Percentiles rank a stretch among this genome's conserved stretches.
phyloP scores from a whole-genome alignment of 257 asterid species.

The Solanum chmielewskii region DNA sequence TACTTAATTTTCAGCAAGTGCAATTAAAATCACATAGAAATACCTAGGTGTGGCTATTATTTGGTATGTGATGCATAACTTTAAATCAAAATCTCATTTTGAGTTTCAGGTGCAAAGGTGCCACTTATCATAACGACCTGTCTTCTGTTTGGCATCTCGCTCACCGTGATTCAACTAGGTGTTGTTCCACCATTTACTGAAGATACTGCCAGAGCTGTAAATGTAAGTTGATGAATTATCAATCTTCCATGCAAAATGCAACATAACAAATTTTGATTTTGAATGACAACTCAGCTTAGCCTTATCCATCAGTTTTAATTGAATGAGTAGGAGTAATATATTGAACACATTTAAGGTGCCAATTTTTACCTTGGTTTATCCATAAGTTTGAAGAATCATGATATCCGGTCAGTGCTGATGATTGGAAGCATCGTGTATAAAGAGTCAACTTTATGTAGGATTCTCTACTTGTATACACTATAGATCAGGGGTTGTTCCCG shows the following conservation, averaged over 20 bases:
- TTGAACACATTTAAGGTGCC: not conserved
- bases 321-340: not conserved
- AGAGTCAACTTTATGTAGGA: not conserved
- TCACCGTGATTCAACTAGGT: conserved; percentile 44
- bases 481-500: not conserved
- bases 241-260: not conserved
- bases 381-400: not conserved
- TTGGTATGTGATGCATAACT: not conserved
- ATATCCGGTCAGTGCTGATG: not conserved
- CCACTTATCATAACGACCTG: conserved; percentile 36
- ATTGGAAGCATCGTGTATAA: not conserved
- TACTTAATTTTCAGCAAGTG: not conserved
- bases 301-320: not conserved
- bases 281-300: not conserved
- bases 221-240: conserved; percentile 35
- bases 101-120: conserved; percentile 48
- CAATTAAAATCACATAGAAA: not conserved
- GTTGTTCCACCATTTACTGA: conserved; percentile 66
- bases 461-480: not conserved
- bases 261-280: not conserved
- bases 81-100: not conserved
- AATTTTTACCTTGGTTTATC: not conserved
- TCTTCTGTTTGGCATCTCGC: conserved; percentile 36
- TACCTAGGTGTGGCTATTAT: not conserved
- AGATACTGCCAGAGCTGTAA: conserved; percentile 79